Conservation (phyloP, 805 yeast genomes). For the Metschnikowia vanudenii region DNA sequence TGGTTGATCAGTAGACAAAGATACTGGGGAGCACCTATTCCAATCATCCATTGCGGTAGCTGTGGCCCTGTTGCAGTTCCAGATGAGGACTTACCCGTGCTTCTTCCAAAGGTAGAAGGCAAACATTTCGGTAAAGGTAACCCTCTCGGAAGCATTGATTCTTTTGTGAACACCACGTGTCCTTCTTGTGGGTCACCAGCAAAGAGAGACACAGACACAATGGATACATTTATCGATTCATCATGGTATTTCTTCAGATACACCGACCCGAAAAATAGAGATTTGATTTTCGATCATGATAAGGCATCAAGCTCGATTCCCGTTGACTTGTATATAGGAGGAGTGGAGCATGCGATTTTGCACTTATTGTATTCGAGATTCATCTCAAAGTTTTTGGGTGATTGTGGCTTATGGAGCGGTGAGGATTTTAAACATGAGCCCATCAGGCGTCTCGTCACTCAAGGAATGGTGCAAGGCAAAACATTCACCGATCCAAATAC, state of each 20-base stretch:
- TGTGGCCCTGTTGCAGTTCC: constrained; percentile 97
- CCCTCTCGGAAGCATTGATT: constrained; percentile 56
- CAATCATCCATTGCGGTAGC: constrained; percentile 78
- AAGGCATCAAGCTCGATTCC: constrained; percentile 61
- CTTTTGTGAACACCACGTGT: constrained; percentile 71
- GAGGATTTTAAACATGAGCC: constrained; percentile 68
- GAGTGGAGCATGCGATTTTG: constrained; percentile 94
- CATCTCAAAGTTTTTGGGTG: constrained; percentile 71
- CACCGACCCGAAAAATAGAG: constrained; percentile 64
- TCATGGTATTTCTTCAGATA: constrained; percentile 95
- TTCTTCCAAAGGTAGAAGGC: constrained; percentile 62
- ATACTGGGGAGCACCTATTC: constrained; percentile 99
- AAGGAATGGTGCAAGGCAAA: constrained; percentile 97
- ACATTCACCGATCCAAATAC: constrained; percentile 71
- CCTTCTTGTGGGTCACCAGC: constrained; percentile 78
- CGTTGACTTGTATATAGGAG: constrained; percentile 90
- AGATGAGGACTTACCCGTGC: constrained; percentile 78
- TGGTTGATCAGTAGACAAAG: constrained; percentile 95
- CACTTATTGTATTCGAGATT: constrained; percentile 87
- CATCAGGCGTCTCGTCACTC: constrained; percentile 74
- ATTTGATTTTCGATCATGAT: constrained; percentile 51
- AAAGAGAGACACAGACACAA: constrained; percentile 90
- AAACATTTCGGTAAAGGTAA: constrained; percentile 63
- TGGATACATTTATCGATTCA: constrained; percentile 98
- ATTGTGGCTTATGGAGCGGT: constrained; percentile 70